Evolutionary conservation across 345 rosid species (phyloP).

Genomic region (Syzygium aqueum): DNA sequence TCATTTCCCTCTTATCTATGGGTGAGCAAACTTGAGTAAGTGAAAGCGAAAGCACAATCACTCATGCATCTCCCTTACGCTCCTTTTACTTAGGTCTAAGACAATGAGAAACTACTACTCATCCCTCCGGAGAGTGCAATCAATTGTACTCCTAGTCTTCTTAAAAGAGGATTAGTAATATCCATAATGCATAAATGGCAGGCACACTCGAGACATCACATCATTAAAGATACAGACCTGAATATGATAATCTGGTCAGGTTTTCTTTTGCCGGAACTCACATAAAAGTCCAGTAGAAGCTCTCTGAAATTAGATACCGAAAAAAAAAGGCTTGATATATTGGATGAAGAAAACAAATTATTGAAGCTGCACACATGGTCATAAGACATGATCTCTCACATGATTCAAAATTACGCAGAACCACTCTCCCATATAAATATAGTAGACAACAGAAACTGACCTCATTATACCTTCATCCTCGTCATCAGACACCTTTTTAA

Average conservation of each 20-base stretch:
- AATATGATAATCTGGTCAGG: constrained; percentile 86
- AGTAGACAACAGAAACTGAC: constrained; percentile 10
- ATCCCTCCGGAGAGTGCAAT: neutral
- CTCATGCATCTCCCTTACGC: neutral
- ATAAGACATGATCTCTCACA: neutral
- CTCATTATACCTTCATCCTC: constrained; percentile 72
- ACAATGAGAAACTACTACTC: neutral
- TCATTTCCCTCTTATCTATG: neutral
- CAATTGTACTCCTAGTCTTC: neutral
- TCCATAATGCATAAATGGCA: neutral
- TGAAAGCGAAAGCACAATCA: neutral
- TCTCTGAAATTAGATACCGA: constrained; percentile 38
- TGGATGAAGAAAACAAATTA: neutral
- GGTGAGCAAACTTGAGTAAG: neutral
- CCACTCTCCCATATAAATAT: neutral
- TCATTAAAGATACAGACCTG: constrained; percentile 33
- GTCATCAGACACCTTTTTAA: constrained; percentile 44
- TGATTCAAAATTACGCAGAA: neutral
- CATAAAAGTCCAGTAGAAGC: constrained; percentile 65
- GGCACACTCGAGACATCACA: neutral
- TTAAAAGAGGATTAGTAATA: neutral
- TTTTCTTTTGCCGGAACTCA: constrained; percentile 69
- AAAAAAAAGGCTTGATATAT: neutral
- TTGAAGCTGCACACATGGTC: neutral
- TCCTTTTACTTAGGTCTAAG: neutral